Base-by-base conservation (phyloP, 75 land plant species). In the Picea sitchensis region DNA sequence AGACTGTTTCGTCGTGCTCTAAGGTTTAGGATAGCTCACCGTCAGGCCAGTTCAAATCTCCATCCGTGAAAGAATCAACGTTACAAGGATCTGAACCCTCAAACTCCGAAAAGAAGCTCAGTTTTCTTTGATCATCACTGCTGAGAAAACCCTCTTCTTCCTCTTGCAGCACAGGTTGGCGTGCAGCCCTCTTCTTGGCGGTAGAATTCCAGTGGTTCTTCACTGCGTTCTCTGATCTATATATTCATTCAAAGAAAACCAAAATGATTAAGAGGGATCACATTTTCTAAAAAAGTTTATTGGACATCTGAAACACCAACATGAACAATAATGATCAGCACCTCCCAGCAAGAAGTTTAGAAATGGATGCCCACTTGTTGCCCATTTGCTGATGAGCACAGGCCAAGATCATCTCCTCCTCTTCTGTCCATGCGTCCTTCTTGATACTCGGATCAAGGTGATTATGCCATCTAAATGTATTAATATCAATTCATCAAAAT, bases 121-220 rank as follows among this genome's bases (percentile, higher is more conserved):
- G 44, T 41, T 41, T 41, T 41, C 44, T 41, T 41, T 41, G 44
- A 5, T 41, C 44, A 5, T 41, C 44, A 41, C 44, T 41, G 44
- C 44, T 41, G 44, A 41, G 0, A 4, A 41, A 4, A 41, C 44
- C 44, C 5, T 4, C 44, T 41, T 41, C 44, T 41, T 4, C 44
- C 0, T 41, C 44, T 41, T 41, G 44, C 44, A 4, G 44, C 5
- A 41, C 44, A 41, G 4, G 5, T 41, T 41, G 44, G 44, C 44
- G 44, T 41, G 5, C 3, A 41, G 44, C 44, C 44, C 44, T 95
- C 80, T 93, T 95, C 96, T 90, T 95, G 84, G 93, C 73, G 21
- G 89, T 88, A 74, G 93, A 88, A 79, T 95, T 93, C 98, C 98
- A 95, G 75, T 93, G 98, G 81, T 95, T 95, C 87, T 95, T 95